Evolutionary conservation across 768 basidiomycete species (phyloP), one percentile per base, ranked within the genome.

Genomic region (Phanerodontia chrysosporium): DNA sequence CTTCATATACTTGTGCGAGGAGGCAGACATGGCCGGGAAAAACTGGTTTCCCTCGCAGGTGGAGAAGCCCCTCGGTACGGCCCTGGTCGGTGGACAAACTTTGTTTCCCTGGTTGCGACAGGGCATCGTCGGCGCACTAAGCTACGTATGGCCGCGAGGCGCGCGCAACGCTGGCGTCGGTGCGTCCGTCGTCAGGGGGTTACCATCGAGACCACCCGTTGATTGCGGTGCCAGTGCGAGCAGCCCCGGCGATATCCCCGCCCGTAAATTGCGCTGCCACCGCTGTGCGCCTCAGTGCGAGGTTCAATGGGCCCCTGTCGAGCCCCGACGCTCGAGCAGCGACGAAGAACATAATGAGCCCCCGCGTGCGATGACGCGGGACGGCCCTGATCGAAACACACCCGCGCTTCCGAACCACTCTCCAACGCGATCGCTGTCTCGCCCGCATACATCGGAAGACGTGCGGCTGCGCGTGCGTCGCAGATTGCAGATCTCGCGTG

Each of bases 1-100:
- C 53, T 65, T 57, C 60, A 62, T 65, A 64, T 64, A 64, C 64
- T 58, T 55, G 55, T 53, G 61, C 55, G 60, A 62, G 62, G 55
- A 49, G 48, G 52, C 60, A 61, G 64, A 65, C 62, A 64, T 61
- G 49, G 32, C 60, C 58, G 62, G 65, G 39, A 42, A 63, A 63
- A 67, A 70, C 61, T 61, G 64, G 57, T 62, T 65, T 60, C 22
- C 9, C 27, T 62, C 57, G 61, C 60, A 62, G 55, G 58, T 58
- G 27, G 48, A 32, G 58, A 53, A 51, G 44, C 49, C 53, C 42
- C 55, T 45, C 58, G 46, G 55, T 35, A 49, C 54, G 57, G 53
- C 52, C 49, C 56, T 59, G 52, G 52, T 30, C 35, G 14, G 36
- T 53, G 35, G 35, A 53, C 35, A 39, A 53, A 53, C 52, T 53